Base-by-base conservation (phyloP, 2,329 filamentous ascomycete genomes). In the Thielaviopsis musarum region DNA sequence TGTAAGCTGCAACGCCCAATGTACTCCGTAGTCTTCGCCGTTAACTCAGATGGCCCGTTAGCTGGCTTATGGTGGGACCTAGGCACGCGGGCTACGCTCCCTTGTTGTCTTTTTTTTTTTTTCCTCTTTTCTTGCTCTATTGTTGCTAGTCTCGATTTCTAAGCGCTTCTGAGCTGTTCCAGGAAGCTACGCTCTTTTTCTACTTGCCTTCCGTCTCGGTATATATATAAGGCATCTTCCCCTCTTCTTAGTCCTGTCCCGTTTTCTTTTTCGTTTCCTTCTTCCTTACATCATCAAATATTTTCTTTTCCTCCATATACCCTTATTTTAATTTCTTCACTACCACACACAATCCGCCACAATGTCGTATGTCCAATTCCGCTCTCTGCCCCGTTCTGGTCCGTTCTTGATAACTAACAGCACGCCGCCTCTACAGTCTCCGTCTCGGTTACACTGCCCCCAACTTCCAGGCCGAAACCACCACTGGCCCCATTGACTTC, bases 381-480 rank as follows among this genome's bases (percentile, higher is more conserved):
- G n/a, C 21, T 54, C 17, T 21, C 30, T n/a, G 6, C 10, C 5
- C 6, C 9, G 9, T n/a, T 19, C 6, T n/a, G 13, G 19, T 26
- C n/a, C 6, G n/a, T 24, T 13, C 13, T 12, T 15, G 12, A 19
- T 17, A 24, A 28, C 60, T 59, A 59, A 59, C 30, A 6, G 5
- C 1, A 13, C 38, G 28, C 19, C 19, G 6, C 34, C 22, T 12
- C 21, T n/a, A 13, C 26, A 62, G 51, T 64, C 79, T 86, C 67
- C 83, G 83, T 66, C 76, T 87, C 67, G 83, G 83, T 71, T 75
- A 75, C 65, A 72, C 75, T 60, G 87, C 88, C 65, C 87, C 87
- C 67, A 90, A 91, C 78, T 93, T 93, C 79, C 74, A 86, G 74
- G 87, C 87, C 68, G 83, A 91, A 65, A 91, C 87, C 63, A 91